Base-by-base conservation (phyloP, 2,329 filamentous ascomycete species). In the Chaetomium globosum region DNA sequence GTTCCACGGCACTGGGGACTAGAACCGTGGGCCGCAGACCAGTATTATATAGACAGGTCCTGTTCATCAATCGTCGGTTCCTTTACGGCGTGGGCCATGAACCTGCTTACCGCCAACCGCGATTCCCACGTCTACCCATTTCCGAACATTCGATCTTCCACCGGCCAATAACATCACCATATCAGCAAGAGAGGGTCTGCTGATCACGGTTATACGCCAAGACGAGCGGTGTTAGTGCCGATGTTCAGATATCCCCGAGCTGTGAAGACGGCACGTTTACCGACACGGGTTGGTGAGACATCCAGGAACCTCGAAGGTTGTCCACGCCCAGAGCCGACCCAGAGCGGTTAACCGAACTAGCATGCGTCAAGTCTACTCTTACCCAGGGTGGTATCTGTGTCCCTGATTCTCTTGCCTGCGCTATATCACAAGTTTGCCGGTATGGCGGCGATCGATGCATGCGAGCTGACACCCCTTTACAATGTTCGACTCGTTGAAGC, bases 141-240 rank as follows among this genome's bases (percentile, higher is more conserved):
- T 23, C 55, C 64, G 49, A 51, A 52, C 31, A 59, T 61, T 65
- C 52, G 49, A 51, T n/a, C 13, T 61, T n/a, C 57, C n/a, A 33
- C 53, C 66, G 60, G 49, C 68, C 69, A 69, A 67, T 68, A 58
- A 62, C 30, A 59, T 30, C 26, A 57, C 52, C 46, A 46, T 48
- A 31, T n/a, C 46, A 30, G 58, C 43, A 61, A 59, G 48, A 62
- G 60, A 61, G 51, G 69, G 69, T 69, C 71, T 68, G 71, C 66
- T 72, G 71, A 72, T 71, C 70, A 64, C 36, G 54, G 61, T 60
- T 53, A 51, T 58, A 31, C 61, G 65, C 64, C 65, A 63, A 65
- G 57, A 53, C 55, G 67, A 63, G 68, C 61, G 54, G 61, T 61
- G 26, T 33, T 56, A 48, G 48, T 16, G 7, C 49, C 33, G 49